Base-by-base conservation (phyloP, 2,329 filamentous ascomycete species). In the Purpureocillium lavendulum region DNA sequence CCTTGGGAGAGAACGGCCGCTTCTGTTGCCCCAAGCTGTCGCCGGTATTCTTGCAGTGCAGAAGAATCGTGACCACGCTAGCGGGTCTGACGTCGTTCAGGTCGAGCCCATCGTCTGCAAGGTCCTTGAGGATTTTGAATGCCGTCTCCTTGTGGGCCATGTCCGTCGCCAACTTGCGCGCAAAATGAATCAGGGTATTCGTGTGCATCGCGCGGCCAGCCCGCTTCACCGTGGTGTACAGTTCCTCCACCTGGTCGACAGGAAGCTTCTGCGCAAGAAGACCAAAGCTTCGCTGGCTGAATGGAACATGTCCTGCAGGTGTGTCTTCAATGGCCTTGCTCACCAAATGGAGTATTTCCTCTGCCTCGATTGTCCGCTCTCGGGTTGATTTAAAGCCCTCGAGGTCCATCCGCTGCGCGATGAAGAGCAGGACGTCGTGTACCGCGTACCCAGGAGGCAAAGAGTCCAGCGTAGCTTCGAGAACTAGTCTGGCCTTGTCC, bases 61-160 rank as follows among this genome's bases (percentile, higher is more conserved):
- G 62, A 17, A 87, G 63, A 2, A 70, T 63, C 1, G 79, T 78
- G 56, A 77, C 80, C 8, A 75, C 64, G 47, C 73, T 77, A 17
- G 67, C 62, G 37, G 75, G 63, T 21, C 58, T 59, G 2, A 59
- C 61, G 10, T 58, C 59, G 40, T 75, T 73, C 41, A 75, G 59
- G 37, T 71, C 55, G n/a, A 67, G 56, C 0, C 60, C 56, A 2
- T 42, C 51, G 12, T 64, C 56, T 5, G 75, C 48, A 14, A 61
- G 49, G 3, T 36, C 37, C 16, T 49, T 49, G 6, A 64, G 40
- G n/a, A 78, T 62, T 4, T 64, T 56, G 33, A 71, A 61, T 0
- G 73, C 59, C 14, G 41, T 40, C 2, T 52, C 62, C 44, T 73
- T 75, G 49, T 66, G 57, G 4, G 49, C 43, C 11, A 50, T 45